Evolutionary conservation across 2,329 filamentous ascomycete genomes (phyloP), one percentile per base, ranked within the genome.

Genomic region (Xylaria sp.): DNA sequence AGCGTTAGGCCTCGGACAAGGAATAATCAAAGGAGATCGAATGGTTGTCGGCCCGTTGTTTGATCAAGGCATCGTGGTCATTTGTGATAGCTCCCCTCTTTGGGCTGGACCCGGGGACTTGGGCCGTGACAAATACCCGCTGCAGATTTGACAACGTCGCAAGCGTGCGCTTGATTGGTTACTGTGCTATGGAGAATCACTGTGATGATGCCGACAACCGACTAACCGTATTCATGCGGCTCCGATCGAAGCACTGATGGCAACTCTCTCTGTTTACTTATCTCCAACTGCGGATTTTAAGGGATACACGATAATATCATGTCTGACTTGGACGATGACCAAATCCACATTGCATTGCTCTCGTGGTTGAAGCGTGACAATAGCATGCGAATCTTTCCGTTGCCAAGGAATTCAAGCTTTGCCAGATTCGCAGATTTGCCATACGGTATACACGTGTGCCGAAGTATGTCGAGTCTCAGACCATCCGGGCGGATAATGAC

Each of bases 41-140:
- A 52, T 61, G 43, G 60, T 46, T 46, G 34, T 64, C 57, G 63
- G 41, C 25, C 63, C 53, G 55, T 63, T 57, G 43, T 53, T 60
- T 50, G 63, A 64, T 59, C 46, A 13, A 60, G 46, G 41, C 30
- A 41, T 46, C n/a, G n/a, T 46, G 20, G 30, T 25, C 34, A 41
- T 59, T 50, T 34, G 18, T 28, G 45, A 61, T 45, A 34, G 32
- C 28, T 48, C 56, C 28, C 23, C 25, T 50, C 30, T 30, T 52
- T 53, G 58, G 60, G 56, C 64, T 61, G 50, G 57, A 65, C 67
- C 67, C 67, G 67, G 50, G 65, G 25, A 62, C 34, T 67, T 57
- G 67, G 67, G 65, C 65, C 67, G 30, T 70, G 67, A 70, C 67
- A 70, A 70, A 70, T 70, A 63, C 23, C 30, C 60, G 12, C 60